Percentiles rank a stretch among this genome's conserved stretches.
These are phyloP conservation scores for Sporothrix brasiliensis DNA, from an alignment of 2,329 filamentous ascomycete genomes.

Conservation along the genomic window DNA sequence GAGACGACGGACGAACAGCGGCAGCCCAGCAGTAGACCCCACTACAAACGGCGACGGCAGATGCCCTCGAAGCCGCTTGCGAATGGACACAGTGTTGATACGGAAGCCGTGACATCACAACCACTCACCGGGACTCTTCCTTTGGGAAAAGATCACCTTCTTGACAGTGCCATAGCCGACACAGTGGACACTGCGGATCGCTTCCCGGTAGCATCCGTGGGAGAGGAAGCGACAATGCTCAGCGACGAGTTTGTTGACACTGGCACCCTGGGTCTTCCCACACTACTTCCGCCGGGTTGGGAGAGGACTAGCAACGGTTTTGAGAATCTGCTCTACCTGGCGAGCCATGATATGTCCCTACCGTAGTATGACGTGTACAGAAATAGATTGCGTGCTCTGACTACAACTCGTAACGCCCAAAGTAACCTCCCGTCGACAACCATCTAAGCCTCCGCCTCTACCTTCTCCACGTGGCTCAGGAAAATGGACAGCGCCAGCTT, in stretches of 20 bases:
- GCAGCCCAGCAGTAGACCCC: too few species aligned
- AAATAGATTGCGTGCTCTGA: too few species aligned
- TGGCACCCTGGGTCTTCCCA: slow-evolving; percentile 26
- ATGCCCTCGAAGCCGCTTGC: background rate
- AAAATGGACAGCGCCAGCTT: slow-evolving; percentile 25
- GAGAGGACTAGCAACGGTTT: slow-evolving; percentile 35
- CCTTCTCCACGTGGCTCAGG: background rate
- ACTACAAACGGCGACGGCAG: background rate
- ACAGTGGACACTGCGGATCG: background rate
- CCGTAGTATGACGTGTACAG: background rate
- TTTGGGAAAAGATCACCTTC: too few species aligned
- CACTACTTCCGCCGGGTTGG: slow-evolving; percentile 34
- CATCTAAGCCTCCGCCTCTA: too few species aligned
- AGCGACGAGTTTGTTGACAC: background rate
- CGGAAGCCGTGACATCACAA: background rate
- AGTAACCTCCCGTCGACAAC: too few species aligned
- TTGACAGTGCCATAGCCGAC: background rate
- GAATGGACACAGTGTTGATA: background rate
- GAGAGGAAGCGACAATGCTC: background rate
- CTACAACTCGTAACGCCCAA: too few species aligned
- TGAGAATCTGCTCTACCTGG: slow-evolving; percentile 38
- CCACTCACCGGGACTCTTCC: background rate
- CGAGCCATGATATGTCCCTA: slow-evolving; percentile 37
- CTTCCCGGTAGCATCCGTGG: background rate
- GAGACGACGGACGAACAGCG: background rate